Base-by-base conservation (phyloP, 225 moss, liverwort and hornwort species). In the Pseudoscleropodium purum region DNA sequence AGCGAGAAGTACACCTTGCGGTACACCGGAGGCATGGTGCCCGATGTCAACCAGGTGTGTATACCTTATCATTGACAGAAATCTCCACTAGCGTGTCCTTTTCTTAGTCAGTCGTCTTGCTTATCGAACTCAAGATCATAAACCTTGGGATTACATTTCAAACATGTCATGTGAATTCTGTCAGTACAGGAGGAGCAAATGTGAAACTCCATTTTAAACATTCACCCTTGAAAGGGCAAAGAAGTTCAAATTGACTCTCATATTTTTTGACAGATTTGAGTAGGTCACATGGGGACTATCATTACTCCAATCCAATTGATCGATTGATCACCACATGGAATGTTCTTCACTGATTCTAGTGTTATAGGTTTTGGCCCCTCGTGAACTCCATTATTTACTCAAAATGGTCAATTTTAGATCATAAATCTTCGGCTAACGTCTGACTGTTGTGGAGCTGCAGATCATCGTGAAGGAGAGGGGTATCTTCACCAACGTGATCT, bases 391-490 rank as follows among this genome's bases (percentile, higher is more conserved):
- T 75, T 33, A 13, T 3, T 13, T 76, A 19, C 52, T 36, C 26
- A 27, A 27, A 16, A 27, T 27, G 57, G 57, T 27, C n/a, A 17
- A 57, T 27, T 56, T 56, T 11, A 9, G 17, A 11, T 36, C 79
- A 1, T 51, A 19, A 49, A 76, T 33, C 51, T 33, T 23, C 2
- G 24, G 43, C 59, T 73, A 41, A 78, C 41, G 6, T 54, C 6
- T 8, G 41, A 88, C 62, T 92, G 60, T 92, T 43, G 92, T 67
- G 94, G 95, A 83, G 92, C 41, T 20, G 30, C 95, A 89, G 97
- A 99, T 99, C 86, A 93, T 99, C 49, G 97, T 97, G 72, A 99
- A 99, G 93, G 97, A 99, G 95, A 94, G 93, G 75, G 99, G 99
- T 3, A 94, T 99, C 47, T 99, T 97, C 89, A 97, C 97, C 73